phyloP scores from a whole-genome alignment of 2,329 filamentous ascomycete species.

The Colletotrichum tofieldiae region DNA sequence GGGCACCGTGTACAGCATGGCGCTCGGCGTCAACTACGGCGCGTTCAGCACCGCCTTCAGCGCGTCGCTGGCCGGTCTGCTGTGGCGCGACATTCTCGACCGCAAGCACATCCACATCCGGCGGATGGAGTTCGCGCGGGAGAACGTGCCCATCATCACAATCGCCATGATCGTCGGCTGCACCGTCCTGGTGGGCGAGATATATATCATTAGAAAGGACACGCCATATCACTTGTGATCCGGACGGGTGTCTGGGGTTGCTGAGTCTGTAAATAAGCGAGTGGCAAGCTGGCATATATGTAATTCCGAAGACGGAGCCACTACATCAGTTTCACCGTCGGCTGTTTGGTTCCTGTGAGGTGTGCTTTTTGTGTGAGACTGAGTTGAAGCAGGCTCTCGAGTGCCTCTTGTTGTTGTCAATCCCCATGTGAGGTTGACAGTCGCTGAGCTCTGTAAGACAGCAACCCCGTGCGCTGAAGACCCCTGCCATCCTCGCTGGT shows the following conservation, averaged over 20 bases:
- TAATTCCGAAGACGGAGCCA: neutral
- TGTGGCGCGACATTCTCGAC: constrained; percentile 80
- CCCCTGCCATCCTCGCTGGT: too few species aligned
- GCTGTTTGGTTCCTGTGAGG: too few species aligned
- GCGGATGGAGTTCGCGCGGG: constrained; percentile 75
- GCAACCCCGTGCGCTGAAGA: neutral
- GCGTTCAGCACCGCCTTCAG: constrained; percentile 82
- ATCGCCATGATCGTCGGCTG: constrained; percentile 78
- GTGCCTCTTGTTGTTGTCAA: neutral
- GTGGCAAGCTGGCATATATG: neutral
- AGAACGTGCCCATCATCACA: constrained; percentile 80
- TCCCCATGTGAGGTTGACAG: neutral
- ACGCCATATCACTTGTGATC: constrained; percentile 52
- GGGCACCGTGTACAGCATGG: constrained; percentile 83
- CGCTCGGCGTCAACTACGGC: constrained; percentile 81
- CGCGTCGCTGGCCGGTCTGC: constrained; percentile 78
- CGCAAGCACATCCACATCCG: constrained; percentile 78
- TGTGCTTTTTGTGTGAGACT: neutral
- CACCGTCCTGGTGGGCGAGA: constrained; percentile 73
- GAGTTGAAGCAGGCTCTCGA: neutral
- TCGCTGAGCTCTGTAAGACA: neutral
- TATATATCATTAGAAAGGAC: constrained; percentile 70
- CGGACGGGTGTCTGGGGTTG: neutral
- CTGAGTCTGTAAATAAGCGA: neutral
- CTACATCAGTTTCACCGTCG: neutral